These are phyloP conservation scores for Skeletonema tropicum DNA, from an alignment of 108 stramenopile species.

Conservation along the genomic window DNA sequence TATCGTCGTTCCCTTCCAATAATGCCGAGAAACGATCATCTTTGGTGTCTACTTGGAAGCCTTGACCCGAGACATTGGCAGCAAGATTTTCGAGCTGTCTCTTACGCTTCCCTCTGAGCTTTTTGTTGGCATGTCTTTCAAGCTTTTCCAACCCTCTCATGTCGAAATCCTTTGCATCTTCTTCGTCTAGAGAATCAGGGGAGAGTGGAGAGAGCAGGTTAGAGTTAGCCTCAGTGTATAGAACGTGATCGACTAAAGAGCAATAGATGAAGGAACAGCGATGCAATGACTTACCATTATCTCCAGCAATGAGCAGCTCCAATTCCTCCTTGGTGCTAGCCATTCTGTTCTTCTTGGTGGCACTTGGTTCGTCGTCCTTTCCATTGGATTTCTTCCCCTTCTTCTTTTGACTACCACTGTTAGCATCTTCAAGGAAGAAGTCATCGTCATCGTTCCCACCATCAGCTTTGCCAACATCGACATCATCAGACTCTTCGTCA, in stretches of 20 bases:
- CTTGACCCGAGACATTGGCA: conserved; percentile 74
- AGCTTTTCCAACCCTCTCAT: conserved; percentile 83
- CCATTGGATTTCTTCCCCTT: neutral
- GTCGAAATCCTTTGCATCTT: conserved; percentile 74
- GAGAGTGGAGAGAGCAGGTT: too few relatives aligned
- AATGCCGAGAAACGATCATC: conserved; percentile 91
- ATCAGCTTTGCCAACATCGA: conserved; percentile 10
- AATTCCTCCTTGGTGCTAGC: conserved; percentile 67
- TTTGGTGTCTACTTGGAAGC: conserved; percentile 79
- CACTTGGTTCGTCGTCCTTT: conserved; percentile 16
- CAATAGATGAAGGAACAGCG: neutral
- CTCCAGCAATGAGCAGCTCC: conserved; percentile 81
- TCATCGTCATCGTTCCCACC: conserved; percentile 34
- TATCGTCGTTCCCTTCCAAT: conserved; percentile 85
- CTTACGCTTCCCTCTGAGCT: conserved; percentile 78
- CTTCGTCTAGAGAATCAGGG: conserved; percentile 52
- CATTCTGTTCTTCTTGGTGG: conserved; percentile 1
- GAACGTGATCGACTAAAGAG: too few relatives aligned
- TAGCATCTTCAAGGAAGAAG: conserved; percentile 48
- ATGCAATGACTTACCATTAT: conserved; percentile 47
- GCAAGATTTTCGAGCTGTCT: conserved; percentile 75
- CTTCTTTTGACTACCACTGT: conserved; percentile 3
- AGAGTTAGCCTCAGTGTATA: too few relatives aligned
- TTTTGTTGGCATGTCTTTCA: conserved; percentile 82
- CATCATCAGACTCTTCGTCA: conserved; percentile 41